Conservation (phyloP, 352 stramenopile genomes). For the Phytophthora agathidicida region DNA sequence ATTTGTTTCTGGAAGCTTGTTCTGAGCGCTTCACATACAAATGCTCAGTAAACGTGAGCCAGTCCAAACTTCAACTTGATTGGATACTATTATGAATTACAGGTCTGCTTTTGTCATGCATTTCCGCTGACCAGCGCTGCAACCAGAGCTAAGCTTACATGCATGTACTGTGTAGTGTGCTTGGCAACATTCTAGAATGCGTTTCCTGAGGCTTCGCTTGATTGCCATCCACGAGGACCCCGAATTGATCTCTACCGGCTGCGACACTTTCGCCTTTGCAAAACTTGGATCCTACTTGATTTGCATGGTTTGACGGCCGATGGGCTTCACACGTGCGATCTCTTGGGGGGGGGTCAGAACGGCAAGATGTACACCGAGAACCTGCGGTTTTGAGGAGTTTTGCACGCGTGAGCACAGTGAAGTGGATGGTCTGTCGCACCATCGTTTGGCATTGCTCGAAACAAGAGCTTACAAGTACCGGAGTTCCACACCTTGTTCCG, state of each 20-base stretch:
- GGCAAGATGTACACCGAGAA: too few species aligned
- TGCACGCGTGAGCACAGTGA: too few species aligned
- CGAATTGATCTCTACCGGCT: slow-evolving; percentile 6
- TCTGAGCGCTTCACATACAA: neutral
- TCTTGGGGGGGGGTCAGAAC: too few species aligned
- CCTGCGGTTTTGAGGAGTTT: neutral
- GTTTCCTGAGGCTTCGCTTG: slow-evolving; percentile 2
- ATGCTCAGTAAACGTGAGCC: neutral
- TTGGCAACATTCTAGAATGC: slow-evolving; percentile 10
- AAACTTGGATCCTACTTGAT: neutral
- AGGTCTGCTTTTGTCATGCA: too few species aligned
- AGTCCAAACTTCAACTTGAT: slow-evolving; percentile 12
- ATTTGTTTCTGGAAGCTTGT: neutral
- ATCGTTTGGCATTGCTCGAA: too few species aligned
- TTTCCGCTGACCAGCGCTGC: too few species aligned
- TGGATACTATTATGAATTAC: slow-evolving; percentile 1
- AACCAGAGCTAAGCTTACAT: too few species aligned
- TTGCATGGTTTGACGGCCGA: neutral
- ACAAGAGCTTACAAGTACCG: too few species aligned
- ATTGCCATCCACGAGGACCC: neutral
- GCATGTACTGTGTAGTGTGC: too few species aligned
- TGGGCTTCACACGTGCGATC: too few species aligned
- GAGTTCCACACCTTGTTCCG: too few species aligned
- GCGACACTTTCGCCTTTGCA: slow-evolving; percentile 1
- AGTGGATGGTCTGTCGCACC: too few species aligned